Evolutionary conservation across 2,329 filamentous ascomycete genomes (phyloP), one percentile per base, ranked within the genome.

Genomic region (Colletotrichum sp.): DNA sequence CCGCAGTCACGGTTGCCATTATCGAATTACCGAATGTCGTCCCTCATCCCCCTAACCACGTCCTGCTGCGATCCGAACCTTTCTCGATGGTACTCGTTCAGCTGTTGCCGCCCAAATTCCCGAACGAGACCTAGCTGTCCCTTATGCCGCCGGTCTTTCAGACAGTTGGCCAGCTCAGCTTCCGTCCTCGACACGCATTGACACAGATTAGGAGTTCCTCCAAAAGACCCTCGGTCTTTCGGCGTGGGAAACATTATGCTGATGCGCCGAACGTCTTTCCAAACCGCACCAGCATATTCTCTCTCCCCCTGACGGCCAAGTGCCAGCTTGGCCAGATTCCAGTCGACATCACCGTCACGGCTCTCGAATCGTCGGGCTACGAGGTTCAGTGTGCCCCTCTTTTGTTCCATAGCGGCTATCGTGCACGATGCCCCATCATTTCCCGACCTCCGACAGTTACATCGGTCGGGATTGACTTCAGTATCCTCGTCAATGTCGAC

Each of bases 391-490:
- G 79, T 73, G 3, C 83, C 83, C n/a, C 80, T 79, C 5, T 73
- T 76, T 72, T 79, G 78, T 71, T 84, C 82, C 8, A 84, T 66
- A 8, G 72, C 59, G 5, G 70, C 71, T 22, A 72, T 73, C 8
- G 22, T 27, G 25, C 77, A 78, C 7, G 71, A 69, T 12, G 78
- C 77, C 0, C 81, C 82, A n/a, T 81, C 80, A 30, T 64, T 75
- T 15, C 79, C 80, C 0, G 81, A 79, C 30, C 78, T 78, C 12
- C 81, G 80, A 67, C 85, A 86, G 29, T 83, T 81, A 75, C 84
- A 85, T 7, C 81, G 80, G 29, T 84, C 81, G 1, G 82, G 82
- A 52, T 86, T 85, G 64, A 84, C 79, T 8, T 79, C 77, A 9
- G 81, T 84, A 13, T 82, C 79, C 15, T 83, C 80, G 44, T 84